Percentiles rank a stretch among this genome's conserved stretches.
Evolutionary conservation across 371 early-diverging fungal species (phyloP).

Genomic region (Mucor sp.): DNA sequence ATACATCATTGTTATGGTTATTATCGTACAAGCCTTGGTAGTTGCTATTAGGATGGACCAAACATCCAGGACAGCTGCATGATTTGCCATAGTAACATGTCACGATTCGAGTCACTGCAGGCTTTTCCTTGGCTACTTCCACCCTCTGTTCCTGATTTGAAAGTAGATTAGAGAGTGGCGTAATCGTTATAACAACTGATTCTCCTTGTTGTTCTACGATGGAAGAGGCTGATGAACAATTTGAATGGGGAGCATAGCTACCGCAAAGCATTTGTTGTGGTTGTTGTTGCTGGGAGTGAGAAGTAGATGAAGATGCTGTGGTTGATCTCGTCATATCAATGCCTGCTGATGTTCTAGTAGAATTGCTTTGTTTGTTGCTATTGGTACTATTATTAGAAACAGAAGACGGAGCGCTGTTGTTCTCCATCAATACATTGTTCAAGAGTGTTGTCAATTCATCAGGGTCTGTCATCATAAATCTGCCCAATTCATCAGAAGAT

Average conservation of each 20-base stretch:
- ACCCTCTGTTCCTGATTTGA: background rate
- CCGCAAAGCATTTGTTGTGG: slow-evolving; percentile 1
- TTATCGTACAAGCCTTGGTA: background rate
- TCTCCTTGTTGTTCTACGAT: slow-evolving; percentile 9
- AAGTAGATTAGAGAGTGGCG: slow-evolving; percentile 26
- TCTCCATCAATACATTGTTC: slow-evolving; percentile 13
- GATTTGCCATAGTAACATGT: slow-evolving; percentile 29
- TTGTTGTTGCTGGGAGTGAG: background rate
- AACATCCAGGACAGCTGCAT: slow-evolving; percentile 31
- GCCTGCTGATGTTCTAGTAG: background rate
- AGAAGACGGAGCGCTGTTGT: background rate
- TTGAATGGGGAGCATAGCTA: slow-evolving; percentile 12
- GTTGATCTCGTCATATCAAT: slow-evolving; percentile 14
- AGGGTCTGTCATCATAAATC: slow-evolving; percentile 8
- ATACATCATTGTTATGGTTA: background rate
- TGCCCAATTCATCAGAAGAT: background rate
- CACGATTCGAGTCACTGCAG: slow-evolving; percentile 21
- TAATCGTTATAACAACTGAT: slow-evolving; percentile 46
- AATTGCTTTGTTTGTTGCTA: background rate
- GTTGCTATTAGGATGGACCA: slow-evolving; percentile 28
- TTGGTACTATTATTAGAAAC: background rate
- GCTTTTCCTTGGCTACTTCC: background rate
- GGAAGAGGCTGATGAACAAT: background rate
- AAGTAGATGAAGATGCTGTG: slow-evolving; percentile 4
- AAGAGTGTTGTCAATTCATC: slow-evolving; percentile 23